Conservation (phyloP, 108 stramenopile species). For the Epipyxis sp. region DNA sequence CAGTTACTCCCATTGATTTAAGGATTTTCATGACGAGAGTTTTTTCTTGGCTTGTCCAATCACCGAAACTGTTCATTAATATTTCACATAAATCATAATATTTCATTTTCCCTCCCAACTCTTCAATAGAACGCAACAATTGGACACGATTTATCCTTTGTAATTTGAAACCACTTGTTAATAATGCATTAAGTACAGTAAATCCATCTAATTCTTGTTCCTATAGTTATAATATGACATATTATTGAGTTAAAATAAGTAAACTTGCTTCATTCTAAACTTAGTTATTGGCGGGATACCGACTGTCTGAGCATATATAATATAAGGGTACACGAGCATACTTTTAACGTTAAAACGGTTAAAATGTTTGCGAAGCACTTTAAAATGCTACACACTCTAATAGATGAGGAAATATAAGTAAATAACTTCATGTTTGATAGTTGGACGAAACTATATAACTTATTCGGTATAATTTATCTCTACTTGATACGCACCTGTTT, state of each 20-base stretch:
- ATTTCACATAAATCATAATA: background rate
- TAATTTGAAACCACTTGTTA: conserved; percentile 10
- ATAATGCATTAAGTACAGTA: conserved; percentile 9
- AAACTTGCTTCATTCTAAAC: too few species aligned
- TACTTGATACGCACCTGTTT: background rate
- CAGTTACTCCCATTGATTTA: conserved; percentile 17
- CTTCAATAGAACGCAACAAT: conserved; percentile 11
- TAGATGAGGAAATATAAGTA: too few species aligned
- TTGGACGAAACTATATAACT: too few species aligned
- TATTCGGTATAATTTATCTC: background rate
- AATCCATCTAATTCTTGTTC: conserved; percentile 13
- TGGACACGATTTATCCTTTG: conserved; percentile 19
- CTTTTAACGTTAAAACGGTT: too few species aligned
- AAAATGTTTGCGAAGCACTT: too few species aligned
- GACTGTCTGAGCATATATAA: too few species aligned
- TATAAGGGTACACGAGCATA: too few species aligned
- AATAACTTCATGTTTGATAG: too few species aligned
- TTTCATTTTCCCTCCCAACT: background rate
- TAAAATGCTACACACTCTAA: too few species aligned
- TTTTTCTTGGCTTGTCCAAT: conserved; percentile 5
- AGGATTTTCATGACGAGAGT: conserved; percentile 18
- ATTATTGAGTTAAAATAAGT: too few species aligned
- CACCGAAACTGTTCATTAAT: background rate
- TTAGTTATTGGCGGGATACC: too few species aligned
- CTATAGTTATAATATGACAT: too few species aligned